Base-by-base conservation (phyloP, 78 protist species). In the Dictyostelium brefeldianum region DNA sequence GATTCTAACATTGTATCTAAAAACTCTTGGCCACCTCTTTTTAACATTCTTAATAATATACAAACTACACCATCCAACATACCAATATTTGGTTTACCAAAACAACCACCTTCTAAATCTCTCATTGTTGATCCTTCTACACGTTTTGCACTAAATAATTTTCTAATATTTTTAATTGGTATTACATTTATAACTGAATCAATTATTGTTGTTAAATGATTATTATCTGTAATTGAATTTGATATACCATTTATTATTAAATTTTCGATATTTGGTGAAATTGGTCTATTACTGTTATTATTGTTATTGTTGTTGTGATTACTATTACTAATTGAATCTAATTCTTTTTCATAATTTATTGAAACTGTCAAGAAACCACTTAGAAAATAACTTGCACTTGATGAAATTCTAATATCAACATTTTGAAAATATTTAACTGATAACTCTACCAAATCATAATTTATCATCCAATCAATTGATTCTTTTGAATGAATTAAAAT, bases 61-160 rank as follows among this genome's bases (percentile, higher is more conserved):
- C 83, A 90, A 10, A 73, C 81, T 48, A 46, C 31, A 7, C 89
- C 91, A 83, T 90, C 95, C 18, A 90, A 43, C 41, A 59, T 29
- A 7, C 95, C 95, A 17, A 77, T 50, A 53, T 29, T 59, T 5
- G 83, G 95, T 53, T 64, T 57, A 56, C 95, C 95, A 50, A 81
- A 56, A 31, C 94, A 89, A 22, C 90, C 89, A 29, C 94, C 94
- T 47, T 89, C 94, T 7, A 89, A 22, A 2, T 79, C 87, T n/a
- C 85, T 57, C 46, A 89, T 41, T 14, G 87, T 79, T 6, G 25
- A 41, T 25, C 84, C 78, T 12, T 53, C 80, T 0, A 22, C 65
- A n/a, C 78, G 18, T 47, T 75, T 71, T 8, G 73, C 43, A 27
- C 57, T 70, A 75, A 85, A 74, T 27, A 85, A 18, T 70, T 75